Base-by-base conservation (phyloP, 345 rosid genomes). In the Murraya paniculata region DNA sequence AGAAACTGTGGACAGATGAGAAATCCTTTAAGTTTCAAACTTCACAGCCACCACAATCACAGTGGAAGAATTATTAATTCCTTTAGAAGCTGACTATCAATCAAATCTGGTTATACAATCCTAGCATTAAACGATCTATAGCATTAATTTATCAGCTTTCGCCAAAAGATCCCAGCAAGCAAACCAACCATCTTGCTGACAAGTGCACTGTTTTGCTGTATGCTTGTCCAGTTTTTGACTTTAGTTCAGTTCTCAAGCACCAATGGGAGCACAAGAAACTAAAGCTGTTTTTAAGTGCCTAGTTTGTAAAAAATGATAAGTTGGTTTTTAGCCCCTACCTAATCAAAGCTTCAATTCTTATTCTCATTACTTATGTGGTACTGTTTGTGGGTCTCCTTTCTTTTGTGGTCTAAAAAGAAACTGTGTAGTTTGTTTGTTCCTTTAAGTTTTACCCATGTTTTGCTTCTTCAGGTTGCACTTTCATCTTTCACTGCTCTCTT, bases 361-460 rank as follows among this genome's bases (percentile, higher is more conserved):
- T 36, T 72, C 57, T 60, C 31, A 53, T 84, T 75, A 25, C 83
- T 79, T 82, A 74, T 28, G 22, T 71, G 77, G 36, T 77, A 86
- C 81, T 72, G 50, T 72, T 76, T 80, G 88, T 84, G 88, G 89
- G 86, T 83, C 87, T 79, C 69, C 50, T 69, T n/a, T 30, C 68
- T 48, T 11, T 30, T 30, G 55, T 24, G 18, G 57, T 22, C 64
- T 68, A 61, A 59, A 62, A 79, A 65, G 61, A 59, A 33, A 48
- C 24, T 30, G 58, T 39, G 33, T 25, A 2, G 41, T 64, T 39
- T 68, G 72, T 71, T 78, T 86, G 80, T 80, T 80, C 65, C 83
- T 83, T 86, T 5, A 76, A 74, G 88, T 41, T 69, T 69, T 77
- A 28, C 78, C 48, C 77, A 73, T 80, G 73, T 64, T 75, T 72